Conservation (phyloP, 305 asterid species). For the Fraxinus ornus region DNA sequence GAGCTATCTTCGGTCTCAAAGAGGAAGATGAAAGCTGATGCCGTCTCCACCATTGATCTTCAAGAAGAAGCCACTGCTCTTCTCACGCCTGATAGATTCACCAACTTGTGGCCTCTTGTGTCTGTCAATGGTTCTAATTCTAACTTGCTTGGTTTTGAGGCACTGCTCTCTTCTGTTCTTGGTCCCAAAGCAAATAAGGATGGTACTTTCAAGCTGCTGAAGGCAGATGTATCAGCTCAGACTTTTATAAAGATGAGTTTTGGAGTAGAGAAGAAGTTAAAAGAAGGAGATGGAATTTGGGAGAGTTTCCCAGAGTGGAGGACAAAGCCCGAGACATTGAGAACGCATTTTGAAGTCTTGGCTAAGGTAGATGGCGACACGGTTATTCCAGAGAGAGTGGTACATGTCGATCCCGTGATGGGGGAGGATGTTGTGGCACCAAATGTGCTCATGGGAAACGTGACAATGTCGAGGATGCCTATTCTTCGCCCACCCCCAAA, state of each 20-base stretch:
- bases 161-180: constrained; percentile 60
- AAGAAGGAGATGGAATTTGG: constrained; percentile 44
- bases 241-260: constrained; percentile 78
- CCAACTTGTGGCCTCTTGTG: constrained; percentile 71
- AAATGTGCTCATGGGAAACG: constrained; percentile 56
- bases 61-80: constrained; percentile 66
- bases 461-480: constrained; percentile 61
- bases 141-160: constrained; percentile 75
- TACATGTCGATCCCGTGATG: constrained; percentile 59
- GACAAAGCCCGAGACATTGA: constrained; percentile 59
- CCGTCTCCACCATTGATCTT: constrained; percentile 48
- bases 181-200: constrained; percentile 59
- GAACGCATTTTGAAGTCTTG: constrained; percentile 85
- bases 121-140: constrained; percentile 70
- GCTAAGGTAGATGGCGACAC: constrained; percentile 81
- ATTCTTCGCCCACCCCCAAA: constrained; percentile 54
- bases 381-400: constrained; percentile 72
- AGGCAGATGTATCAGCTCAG: constrained; percentile 84
- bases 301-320: constrained; percentile 74
- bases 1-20: constrained; percentile 77
- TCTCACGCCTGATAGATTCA: constrained; percentile 49
- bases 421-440: constrained; percentile 58
- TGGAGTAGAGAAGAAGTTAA: constrained; percentile 68
- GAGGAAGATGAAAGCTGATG: constrained; percentile 34
- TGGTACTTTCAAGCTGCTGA: constrained; percentile 76